phyloP scores from a whole-genome alignment of 2,329 filamentous ascomycete genomes.

The Ophiostoma ips region DNA sequence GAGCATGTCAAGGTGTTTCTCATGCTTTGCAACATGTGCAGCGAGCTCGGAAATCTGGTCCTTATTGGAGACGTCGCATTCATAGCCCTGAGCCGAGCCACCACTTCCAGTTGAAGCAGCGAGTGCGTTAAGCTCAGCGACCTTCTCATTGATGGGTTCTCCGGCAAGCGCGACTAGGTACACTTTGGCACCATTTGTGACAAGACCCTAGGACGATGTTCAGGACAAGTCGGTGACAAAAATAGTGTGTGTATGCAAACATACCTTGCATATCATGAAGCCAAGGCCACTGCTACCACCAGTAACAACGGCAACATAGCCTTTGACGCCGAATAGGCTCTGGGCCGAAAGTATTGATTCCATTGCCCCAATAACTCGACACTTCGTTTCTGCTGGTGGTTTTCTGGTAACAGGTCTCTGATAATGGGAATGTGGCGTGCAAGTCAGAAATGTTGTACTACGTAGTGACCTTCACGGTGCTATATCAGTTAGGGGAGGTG shows the following conservation, averaged over 20 bases:
- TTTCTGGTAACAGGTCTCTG: too few relatives aligned
- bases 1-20: conserved; percentile 35
- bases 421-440: too few relatives aligned
- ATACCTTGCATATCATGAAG: conserved; percentile 18
- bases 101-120: conserved; percentile 19
- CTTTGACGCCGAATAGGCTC: conserved; percentile 15
- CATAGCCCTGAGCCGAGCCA: conserved; percentile 21
- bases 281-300: conserved; percentile 22
- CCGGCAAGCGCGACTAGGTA: conserved; percentile 54
- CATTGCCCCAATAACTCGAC: conserved; percentile 3
- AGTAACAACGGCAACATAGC: conserved; percentile 21
- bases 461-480: too few relatives aligned
- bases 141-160: conserved; percentile 46
- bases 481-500: too few relatives aligned
- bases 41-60: conserved; percentile 43
- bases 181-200: conserved; percentile 53
- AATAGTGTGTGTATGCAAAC: conserved; percentile 19
- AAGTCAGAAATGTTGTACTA: too few relatives aligned
- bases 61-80: conserved; percentile 49
- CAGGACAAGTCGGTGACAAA: too few relatives aligned
- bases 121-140: conserved; percentile 45
- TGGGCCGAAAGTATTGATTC: background rate
- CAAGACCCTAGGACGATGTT: conserved; percentile 23
- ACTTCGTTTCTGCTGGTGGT: too few relatives aligned
- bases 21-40: conserved; percentile 35